These are phyloP conservation scores for Lactarius trivialis DNA, from an alignment of 768 basidiomycete species.

Conservation along the genomic window DNA sequence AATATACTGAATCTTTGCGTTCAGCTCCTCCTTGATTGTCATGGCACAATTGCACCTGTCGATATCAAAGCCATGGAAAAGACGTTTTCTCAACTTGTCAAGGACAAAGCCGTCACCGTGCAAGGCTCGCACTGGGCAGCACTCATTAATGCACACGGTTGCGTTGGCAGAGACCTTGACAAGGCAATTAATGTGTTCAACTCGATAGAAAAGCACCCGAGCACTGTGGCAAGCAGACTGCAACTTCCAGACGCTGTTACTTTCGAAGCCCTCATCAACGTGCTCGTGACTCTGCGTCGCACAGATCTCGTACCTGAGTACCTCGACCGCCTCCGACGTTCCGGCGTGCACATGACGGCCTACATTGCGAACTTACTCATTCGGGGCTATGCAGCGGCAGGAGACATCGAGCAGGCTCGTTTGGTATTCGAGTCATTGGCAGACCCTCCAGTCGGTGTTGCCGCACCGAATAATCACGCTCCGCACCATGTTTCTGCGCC, in stretches of 20 bases:
- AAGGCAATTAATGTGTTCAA: conserved; percentile 75
- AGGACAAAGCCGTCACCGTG: conserved; percentile 40
- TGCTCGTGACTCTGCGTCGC: conserved; percentile 69
- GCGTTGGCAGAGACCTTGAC: conserved; percentile 67
- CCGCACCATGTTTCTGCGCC: conserved; percentile 48
- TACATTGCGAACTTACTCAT: conserved; percentile 90
- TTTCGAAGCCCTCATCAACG: conserved; percentile 88
- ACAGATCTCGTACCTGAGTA: conserved; percentile 72
- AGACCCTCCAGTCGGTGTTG: conserved; percentile 79
- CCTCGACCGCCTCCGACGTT: conserved; percentile 49
- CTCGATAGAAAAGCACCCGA: conserved; percentile 52
- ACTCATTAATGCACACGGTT: conserved; percentile 85
- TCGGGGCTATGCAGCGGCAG: conserved; percentile 59
- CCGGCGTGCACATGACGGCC: conserved; percentile 82
- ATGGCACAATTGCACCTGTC: conserved; percentile 79
- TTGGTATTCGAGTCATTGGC: conserved; percentile 70
- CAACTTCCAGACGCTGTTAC: conserved; percentile 71
- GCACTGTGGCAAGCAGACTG: conserved; percentile 30
- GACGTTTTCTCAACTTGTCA: conserved; percentile 55
- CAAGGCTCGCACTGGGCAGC: conserved; percentile 72
- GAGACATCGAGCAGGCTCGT: conserved; percentile 66
- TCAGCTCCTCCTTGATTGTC: conserved; percentile 82
- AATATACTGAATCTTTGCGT: conserved; percentile 12
- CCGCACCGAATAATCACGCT: conserved; percentile 83
- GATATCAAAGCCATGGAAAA: conserved; percentile 65